Base-by-base conservation (phyloP, 768 basidiomycete genomes). In the Botryobasidium botryosum region DNA sequence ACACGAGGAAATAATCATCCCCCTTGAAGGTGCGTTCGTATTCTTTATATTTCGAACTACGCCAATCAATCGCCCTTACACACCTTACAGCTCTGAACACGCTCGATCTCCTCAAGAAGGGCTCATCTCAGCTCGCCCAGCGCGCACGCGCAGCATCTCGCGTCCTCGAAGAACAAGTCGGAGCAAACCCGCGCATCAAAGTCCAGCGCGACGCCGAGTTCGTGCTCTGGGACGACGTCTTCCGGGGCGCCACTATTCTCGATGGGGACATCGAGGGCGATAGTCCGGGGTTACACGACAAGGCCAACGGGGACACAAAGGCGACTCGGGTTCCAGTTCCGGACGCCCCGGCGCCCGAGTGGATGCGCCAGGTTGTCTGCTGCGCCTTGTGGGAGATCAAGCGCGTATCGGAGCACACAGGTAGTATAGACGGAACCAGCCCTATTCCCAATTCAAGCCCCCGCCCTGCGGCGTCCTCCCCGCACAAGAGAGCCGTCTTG, bases 41-140 rank as follows among this genome's bases (percentile, higher is more conserved):
- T 33, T 17, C 23, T 0, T 42, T 15, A 15, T 8, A 10, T 12
- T 39, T 39, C 37, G 13, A 12, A 24, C 24, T 21, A 12, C 10
- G 12, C 13, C 13, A 39, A 12, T 39, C 12, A 39, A 33, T 17
- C 10, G 10, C 24, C 24, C 37, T 39, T 42, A 15, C 15, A 10
- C 24, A 8, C 23, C 35, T 40, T 25, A n/a, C 58, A 92, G 88
- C 81, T 6, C 69, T 94, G 23, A 91, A 88, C 55, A 91, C 88
- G 0, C 70, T 94, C 2, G 90, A 94, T 57, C 64, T 91, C 2
- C 71, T 92, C 55, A 94, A 94, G 71, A 94, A 92, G 57, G 88
- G 88, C 1, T 75, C 77, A 0, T 80, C 69, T 23, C 62, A 72
- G 0, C 68, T 87, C 8, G 85, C 88, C 0, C 74, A 82, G 56